Base-by-base conservation (phyloP, 176 grass and related monocot genomes). In the Oryza glumipatula region DNA sequence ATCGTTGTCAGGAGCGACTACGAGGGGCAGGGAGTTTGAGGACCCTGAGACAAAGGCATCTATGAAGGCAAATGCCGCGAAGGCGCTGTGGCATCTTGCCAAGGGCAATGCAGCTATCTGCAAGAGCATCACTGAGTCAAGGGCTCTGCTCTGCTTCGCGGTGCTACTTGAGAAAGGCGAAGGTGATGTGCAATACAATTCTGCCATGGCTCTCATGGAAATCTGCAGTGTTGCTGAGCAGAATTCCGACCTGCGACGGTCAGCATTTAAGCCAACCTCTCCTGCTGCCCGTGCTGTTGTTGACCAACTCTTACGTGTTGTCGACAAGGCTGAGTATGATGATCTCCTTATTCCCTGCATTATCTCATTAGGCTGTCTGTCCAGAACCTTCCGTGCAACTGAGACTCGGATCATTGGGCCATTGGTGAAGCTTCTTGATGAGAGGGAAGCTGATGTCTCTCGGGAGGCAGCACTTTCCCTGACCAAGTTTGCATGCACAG, bases 121-220 rank as follows among this genome's bases (percentile, higher is more conserved):
- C 23, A 99, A 94, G 86, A 99, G 76, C 91, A 94, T 99, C 88
- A 99, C 96, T 1, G 93, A 99, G 84, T 99, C 93, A n/a, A 92
- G 89, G 81, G 96, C 96, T 0, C 90, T 99, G 5, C 96, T 99
- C 51, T 99, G 93, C 87, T 96, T 99, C 8, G 89, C 96, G 0
- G 91, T 96, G 41, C 86, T 99, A 54, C 82, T 99, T n/a, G 96
- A 99, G 67, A 99, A 96, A 72, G 88, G 92, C 0, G 81, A 86
- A 24, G 91, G 90, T 7, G 91, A 96, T 0, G 91, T 99, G 81
- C 89, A 89, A 22, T 92, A 92, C 61, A 96, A 99, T 72, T 99
- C 94, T 11, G 96, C 96, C 0, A 96, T 99, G 93, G 96, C 96
- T 70, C 88, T 96, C n/a, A 94, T 96, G 96, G 96, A 99, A 78